Evolutionary conservation across 1,284 basidiomycete genomes (phyloP).

Genomic region (Ganoderma multipileum): DNA sequence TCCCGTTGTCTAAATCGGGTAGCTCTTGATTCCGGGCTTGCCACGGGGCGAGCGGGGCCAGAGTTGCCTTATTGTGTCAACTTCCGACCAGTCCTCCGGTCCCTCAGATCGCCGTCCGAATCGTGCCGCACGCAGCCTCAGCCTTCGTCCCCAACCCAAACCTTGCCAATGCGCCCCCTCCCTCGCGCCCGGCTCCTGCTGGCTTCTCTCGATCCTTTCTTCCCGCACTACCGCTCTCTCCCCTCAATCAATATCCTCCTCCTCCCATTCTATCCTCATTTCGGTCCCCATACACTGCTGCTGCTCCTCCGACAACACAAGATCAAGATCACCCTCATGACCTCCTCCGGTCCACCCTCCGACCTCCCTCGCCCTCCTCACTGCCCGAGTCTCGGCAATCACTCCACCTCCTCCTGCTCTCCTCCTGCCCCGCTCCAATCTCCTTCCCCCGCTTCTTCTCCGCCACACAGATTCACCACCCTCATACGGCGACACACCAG

Average conservation of each 20-base stretch:
- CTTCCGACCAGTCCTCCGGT: conserved; percentile 8
- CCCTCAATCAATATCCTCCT: background rate
- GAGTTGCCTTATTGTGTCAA: conserved; percentile 5
- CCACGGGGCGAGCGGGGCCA: conserved; percentile 11
- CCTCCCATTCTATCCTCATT: background rate
- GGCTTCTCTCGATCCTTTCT: background rate
- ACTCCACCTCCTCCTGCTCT: conserved; percentile 4
- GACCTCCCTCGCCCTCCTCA: conserved; percentile 1
- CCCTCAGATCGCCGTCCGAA: conserved; percentile 9
- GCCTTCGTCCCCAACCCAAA: background rate
- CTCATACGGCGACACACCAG: background rate
- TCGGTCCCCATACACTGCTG: background rate
- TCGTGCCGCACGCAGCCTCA: background rate
- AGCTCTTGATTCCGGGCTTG: conserved; percentile 4
- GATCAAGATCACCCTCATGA: conserved; percentile 1
- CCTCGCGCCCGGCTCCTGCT: no score
- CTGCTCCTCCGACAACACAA: background rate
- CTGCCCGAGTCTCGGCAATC: conserved; percentile 7
- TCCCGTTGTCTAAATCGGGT: conserved; percentile 14
- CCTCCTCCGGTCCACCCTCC: conserved; percentile 11
- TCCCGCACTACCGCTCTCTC: conserved; percentile 1
- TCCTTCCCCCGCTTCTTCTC: background rate
- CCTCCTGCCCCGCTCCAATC: conserved; percentile 5
- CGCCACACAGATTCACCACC: background rate
- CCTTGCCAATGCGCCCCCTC: background rate